Evolutionary conservation across 352 stramenopile genomes (phyloP).

Genomic region (Phytophthora podocarpi): DNA sequence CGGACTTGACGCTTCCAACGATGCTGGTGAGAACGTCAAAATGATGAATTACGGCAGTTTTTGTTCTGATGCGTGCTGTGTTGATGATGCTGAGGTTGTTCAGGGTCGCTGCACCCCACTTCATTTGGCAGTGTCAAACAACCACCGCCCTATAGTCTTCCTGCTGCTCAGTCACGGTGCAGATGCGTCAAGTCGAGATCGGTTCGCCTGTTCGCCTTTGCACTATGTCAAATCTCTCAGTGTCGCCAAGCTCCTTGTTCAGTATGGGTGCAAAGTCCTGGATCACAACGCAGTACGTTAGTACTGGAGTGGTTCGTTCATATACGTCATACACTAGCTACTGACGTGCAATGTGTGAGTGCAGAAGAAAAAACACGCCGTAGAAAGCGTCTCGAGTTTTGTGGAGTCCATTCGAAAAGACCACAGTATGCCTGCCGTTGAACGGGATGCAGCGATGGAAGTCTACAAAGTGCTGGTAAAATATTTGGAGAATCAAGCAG

Average conservation of each 20-base stretch:
- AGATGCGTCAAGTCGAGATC: conserved; percentile 56
- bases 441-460: conserved; percentile 18
- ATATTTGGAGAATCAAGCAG: conserved; percentile 48
- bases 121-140: conserved; percentile 64
- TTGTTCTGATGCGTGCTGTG: not conserved
- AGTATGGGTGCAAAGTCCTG: conserved; percentile 62
- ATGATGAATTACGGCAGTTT: too few species aligned
- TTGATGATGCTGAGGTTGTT: too few species aligned
- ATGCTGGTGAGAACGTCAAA: conserved; percentile 65
- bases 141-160: conserved; percentile 65
- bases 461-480: conserved; percentile 40
- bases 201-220: conserved; percentile 67
- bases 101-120: conserved; percentile 67
- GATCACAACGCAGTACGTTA: conserved; percentile 58
- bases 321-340: not conserved
- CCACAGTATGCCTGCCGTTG: not conserved
- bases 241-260: conserved; percentile 65
- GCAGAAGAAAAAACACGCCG: conserved; percentile 63
- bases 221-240: conserved; percentile 73
- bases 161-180: conserved; percentile 72
- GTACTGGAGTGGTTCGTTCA: not conserved
- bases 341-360: not conserved
- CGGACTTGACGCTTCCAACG: conserved; percentile 61
- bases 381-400: conserved; percentile 43
- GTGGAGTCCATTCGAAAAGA: conserved; percentile 23